Conservation (phyloP, 176 grass and related monocot genomes). For the Juncus effusus region DNA sequence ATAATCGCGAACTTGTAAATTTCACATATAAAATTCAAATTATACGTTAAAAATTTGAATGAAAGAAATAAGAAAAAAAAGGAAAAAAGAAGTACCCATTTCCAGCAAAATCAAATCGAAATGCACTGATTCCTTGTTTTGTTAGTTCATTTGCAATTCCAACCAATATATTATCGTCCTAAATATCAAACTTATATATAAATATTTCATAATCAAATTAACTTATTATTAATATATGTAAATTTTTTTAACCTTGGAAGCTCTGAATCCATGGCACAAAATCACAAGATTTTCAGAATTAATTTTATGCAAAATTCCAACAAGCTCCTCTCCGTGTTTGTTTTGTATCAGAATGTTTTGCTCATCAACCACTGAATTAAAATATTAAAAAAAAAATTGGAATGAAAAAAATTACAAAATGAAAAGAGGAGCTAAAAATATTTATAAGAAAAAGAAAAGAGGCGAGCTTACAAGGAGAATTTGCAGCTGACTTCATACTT, state of each 20-base stretch:
- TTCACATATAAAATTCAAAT: conserved; percentile 7
- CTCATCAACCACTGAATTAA: conserved; percentile 33
- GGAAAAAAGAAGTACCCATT: conserved; percentile 54
- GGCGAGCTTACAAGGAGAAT: conserved; percentile 19
- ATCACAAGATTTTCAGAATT: conserved; percentile 68
- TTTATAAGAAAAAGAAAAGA: conserved; percentile 13
- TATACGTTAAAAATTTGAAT: not conserved
- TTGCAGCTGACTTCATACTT: not conserved
- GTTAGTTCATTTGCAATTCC: conserved; percentile 48
- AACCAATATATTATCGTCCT: conserved; percentile 82
- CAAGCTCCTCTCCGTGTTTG: conserved; percentile 61
- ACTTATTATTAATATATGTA: not conserved
- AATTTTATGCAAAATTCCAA: conserved; percentile 66
- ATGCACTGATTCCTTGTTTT: conserved; percentile 42
- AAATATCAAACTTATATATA: conserved; percentile 2
- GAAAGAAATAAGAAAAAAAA: not conserved
- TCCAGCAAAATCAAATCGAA: conserved; percentile 92
- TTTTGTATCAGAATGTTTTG: conserved; percentile 55
- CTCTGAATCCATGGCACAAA: conserved; percentile 78
- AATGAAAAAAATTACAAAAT: not conserved
- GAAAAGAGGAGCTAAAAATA: conserved; percentile 2
- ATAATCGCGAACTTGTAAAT: conserved; percentile 2
- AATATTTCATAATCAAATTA: not conserved
- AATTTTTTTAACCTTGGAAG: conserved; percentile 51
- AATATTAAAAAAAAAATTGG: not conserved